Conservation (phyloP, 2,329 filamentous ascomycete genomes). For the Ceratocystis ficicola region DNA sequence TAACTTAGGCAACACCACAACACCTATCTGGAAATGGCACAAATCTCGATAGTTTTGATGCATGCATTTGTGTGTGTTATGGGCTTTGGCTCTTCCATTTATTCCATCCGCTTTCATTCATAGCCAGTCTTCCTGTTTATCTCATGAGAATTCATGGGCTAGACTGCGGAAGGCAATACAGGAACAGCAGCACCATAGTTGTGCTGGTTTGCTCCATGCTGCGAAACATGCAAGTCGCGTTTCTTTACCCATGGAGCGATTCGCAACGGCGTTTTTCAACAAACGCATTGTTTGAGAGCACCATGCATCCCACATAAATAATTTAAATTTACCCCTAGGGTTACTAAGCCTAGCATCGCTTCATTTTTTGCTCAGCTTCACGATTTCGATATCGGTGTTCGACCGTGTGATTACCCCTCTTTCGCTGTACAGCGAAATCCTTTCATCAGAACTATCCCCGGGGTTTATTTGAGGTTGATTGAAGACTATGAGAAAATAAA, state of each 20-base stretch:
- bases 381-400: neutral
- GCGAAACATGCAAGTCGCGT: too few species aligned
- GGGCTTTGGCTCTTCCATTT: too few species aligned
- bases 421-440: neutral
- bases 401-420: neutral
- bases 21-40: neutral
- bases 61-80: neutral
- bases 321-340: neutral
- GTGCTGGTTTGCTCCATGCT: too few species aligned
- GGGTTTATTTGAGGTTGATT: too few species aligned
- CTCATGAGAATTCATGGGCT: too few species aligned
- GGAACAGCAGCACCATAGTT: too few species aligned
- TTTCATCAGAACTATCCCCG: neutral
- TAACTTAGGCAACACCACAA: neutral
- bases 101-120: too few species aligned
- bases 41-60: neutral
- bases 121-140: too few species aligned
- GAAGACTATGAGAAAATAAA: too few species aligned
- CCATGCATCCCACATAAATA: too few species aligned
- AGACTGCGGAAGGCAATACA: too few species aligned
- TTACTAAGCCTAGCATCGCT: neutral
- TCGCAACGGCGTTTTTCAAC: neutral
- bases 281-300: neutral
- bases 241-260: too few species aligned
- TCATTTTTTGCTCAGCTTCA: neutral